These are phyloP conservation scores for Phytophthora citricola DNA, from an alignment of 352 stramenopile species.

Conservation along the genomic window DNA sequence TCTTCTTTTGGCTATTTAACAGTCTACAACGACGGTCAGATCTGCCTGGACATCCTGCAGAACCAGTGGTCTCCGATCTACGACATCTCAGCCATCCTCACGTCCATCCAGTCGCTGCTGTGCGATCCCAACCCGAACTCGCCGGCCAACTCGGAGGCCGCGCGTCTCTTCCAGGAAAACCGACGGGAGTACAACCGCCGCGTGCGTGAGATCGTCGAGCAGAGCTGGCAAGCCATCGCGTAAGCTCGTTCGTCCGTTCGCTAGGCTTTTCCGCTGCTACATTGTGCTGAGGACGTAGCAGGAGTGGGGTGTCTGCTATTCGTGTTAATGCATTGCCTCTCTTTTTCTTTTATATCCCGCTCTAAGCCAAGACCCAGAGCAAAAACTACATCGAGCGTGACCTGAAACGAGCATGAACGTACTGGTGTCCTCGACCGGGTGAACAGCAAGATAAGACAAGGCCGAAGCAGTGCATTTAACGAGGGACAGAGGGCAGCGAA, in stretches of 20 bases:
- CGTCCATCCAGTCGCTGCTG: conserved; percentile 99
- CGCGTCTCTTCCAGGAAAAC: conserved; percentile 98
- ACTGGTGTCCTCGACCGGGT: conserved; percentile 7
- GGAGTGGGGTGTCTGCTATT: conserved; percentile 16
- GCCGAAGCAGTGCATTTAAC: conserved; percentile 22
- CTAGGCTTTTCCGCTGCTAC: conserved; percentile 1
- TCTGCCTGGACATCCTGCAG: conserved; percentile 99
- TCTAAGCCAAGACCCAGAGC: conserved; percentile 14
- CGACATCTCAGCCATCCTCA: conserved; percentile 99
- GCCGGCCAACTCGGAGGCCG: conserved; percentile 98
- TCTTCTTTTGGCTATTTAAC: conserved; percentile 8
- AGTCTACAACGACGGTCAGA: conserved; percentile 93
- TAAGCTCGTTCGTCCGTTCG: conserved; percentile 39
- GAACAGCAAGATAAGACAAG: conserved; percentile 15
- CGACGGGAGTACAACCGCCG: conserved; percentile 99
- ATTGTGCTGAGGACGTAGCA: conserved; percentile 3
- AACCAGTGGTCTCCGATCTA: conserved; percentile 99
- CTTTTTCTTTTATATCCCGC: conserved; percentile 18
- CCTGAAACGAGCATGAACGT: not conserved
- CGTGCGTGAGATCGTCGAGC: conserved; percentile 98
- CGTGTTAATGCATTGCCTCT: conserved; percentile 18
- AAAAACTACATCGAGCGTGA: conserved; percentile 10
- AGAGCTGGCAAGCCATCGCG: conserved; percentile 95
- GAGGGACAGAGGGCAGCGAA: conserved; percentile 13
- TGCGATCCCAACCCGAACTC: conserved; percentile 99